Evolutionary conservation across 495 filamentous ascomycete genomes (phyloP), one percentile per base, ranked within the genome.

Genomic region (Talaromyces proteolyticus): DNA sequence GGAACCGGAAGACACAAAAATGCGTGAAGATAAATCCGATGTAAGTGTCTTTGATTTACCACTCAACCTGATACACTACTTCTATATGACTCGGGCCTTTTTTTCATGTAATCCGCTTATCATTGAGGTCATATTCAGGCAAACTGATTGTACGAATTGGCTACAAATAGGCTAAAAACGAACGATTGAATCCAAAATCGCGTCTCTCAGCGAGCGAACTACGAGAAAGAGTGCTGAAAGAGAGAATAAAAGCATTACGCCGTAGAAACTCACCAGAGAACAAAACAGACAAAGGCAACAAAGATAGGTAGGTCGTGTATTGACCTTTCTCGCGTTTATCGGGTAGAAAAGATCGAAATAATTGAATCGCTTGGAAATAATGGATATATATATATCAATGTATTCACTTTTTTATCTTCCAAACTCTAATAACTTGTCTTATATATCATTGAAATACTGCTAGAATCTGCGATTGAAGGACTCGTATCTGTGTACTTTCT

Each of bases 201-300:
- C 60, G 57, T 36, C 59, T 69, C 23, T 65, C 63, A 22, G 73
- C 76, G 37, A 84, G 72, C 53, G 75, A 81, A 60, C 69, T 86
- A 42, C 78, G 79, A 42, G 84, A 89, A 66, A 80, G 69, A 59
- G 69, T 87, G 48, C 74, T 87, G 11, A 79, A 78, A 58, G 84
- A 88, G 59, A 81, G 78, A 61, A 74, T 88, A 48, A 82, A 84
- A 68, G 70, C 69, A 19, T 63, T 66, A 53, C 62, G 73, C 36
- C 69, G 68, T 49, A 55, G 58, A 47, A 57, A 59, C 44, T 57
- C 53, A 25, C 58, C 40, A 45, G 48, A 63, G 46, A 62, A n/a
- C n/a, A n/a, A 69, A 52, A 59, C 58, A 57, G 58, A 61, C 59
- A 46, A 51, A 6, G 38, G 18, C n/a, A 20, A 41, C 2, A 41